Evolutionary conservation across 306 rosid genomes (phyloP), one percentile per base, ranked within the genome.

Genomic region (Sechiopsis laciniata): DNA sequence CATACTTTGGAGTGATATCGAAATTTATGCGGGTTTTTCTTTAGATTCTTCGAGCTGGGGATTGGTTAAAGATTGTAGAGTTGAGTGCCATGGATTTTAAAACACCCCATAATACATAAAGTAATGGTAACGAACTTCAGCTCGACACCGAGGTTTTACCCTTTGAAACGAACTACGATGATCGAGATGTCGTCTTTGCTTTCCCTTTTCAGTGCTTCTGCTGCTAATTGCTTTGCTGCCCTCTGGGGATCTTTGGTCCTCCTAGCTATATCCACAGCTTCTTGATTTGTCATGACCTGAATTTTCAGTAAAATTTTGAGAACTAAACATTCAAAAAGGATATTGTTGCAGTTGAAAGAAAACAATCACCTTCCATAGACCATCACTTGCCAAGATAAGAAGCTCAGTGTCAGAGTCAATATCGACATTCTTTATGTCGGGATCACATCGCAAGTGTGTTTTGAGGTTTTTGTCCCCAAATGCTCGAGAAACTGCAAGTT

Each of bases 401-500:
- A 91, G 64, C 66, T 86, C 91, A 2, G 85, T 75, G 26, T 86
- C 83, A 3, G 78, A 16, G 22, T 77, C 73, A 16, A 89, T 74
- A 60, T 87, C 84, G 17, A 75, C 72, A 35, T 58, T 35, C 21
- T 35, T 78, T 71, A 87, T 26, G 71, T 91, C 95, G 6, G 29
- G 29, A 26, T 26, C 97, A 8, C 89, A 87, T 78, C 29, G 29
- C 29, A 26, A 26, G 29, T 26, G 29, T 26, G 29, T 26, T 26
- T 26, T 26, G 29, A 26, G 29, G 29, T 26, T 26, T 26, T 86
- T 91, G 89, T 91, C 95, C 55, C 97, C 95, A 22, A 91, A 91
- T 40, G 97, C 97, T 75, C 97, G 86, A 77, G 97, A 85, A 75
- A 91, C 95, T 32, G 95, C 97, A 16, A 91, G 95, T 80, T 91